Evolutionary conservation across 257 asterid species (phyloP).

Genomic region (Gardenia jasminoides): DNA sequence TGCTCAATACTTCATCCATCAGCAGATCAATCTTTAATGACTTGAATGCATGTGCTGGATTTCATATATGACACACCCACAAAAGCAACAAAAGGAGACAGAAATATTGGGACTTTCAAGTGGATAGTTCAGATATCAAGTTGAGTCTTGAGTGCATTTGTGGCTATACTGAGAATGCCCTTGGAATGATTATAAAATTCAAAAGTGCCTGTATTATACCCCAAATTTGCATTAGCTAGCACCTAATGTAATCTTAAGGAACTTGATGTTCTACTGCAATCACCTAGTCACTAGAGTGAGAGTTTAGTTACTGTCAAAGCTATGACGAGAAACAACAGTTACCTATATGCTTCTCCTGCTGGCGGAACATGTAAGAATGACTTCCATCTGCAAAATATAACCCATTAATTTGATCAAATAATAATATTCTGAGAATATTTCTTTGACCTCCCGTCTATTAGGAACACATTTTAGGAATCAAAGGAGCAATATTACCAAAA

Average conservation of each 20-base stretch:
- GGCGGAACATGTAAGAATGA: slow-evolving; percentile 76
- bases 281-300: not conserved
- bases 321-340: slow-evolving; percentile 18
- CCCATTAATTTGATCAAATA: slow-evolving; percentile 16
- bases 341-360: slow-evolving; percentile 95
- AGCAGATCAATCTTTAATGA: not conserved
- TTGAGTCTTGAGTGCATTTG: not conserved
- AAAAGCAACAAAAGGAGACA: not conserved
- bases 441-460: slow-evolving; percentile 2
- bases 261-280: not conserved
- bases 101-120: not conserved
- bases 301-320: not conserved
- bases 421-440: not conserved
- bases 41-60: not conserved
- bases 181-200: no score
- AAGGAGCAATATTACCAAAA: slow-evolving; percentile 55
- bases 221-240: not conserved
- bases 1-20: not conserved
- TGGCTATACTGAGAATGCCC: no score
- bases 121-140: not conserved
- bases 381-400: slow-evolving; percentile 75
- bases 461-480: not conserved
- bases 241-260: not conserved
- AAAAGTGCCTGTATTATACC: not conserved
- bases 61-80: not conserved